A percentile compares a stretch with the other conserved stretches of the same genome.
phyloP scores from a whole-genome alignment of 176 grass and related monocot genomes.

The Pontederia paniculata region DNA sequence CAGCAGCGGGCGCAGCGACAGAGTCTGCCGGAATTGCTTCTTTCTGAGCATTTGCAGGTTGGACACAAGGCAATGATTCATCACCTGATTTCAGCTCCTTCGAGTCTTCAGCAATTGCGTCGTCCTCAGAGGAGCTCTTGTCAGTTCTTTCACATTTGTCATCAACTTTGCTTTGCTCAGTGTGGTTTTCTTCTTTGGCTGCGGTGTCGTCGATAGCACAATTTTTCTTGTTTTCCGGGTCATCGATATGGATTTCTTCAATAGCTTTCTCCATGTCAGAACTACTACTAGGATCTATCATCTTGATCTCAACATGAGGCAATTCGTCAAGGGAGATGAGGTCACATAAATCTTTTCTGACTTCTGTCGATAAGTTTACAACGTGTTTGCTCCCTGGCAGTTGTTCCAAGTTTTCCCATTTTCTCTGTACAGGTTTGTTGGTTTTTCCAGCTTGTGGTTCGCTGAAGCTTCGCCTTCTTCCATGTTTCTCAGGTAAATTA shows the following conservation, averaged over 20 bases:
- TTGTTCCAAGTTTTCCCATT: constrained; percentile 19
- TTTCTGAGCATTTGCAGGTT: neutral
- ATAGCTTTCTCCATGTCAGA: neutral
- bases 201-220: neutral
- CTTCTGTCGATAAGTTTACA: constrained; percentile 27
- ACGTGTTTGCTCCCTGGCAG: constrained; percentile 10
- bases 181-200: neutral
- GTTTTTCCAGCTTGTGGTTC: constrained; percentile 27
- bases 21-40: constrained; percentile 26
- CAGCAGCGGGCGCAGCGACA: constrained; percentile 3
- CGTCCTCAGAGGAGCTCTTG: too few species aligned
- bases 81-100: too few species aligned
- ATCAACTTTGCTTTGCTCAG: too few species aligned
- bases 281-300: constrained; percentile 2
- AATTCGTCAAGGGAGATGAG: neutral
- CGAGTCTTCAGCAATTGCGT: too few species aligned
- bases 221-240: neutral
- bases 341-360: constrained; percentile 11
- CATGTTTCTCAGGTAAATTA: constrained; percentile 37
- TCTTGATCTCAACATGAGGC: constrained; percentile 7
- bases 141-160: too few species aligned
- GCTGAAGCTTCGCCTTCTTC: constrained; percentile 32
- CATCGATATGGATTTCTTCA: neutral
- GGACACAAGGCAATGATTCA: too few species aligned
- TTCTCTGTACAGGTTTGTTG: constrained; percentile 20